Base-by-base conservation (phyloP, 2,329 filamentous ascomycete species). In the Rutstroemia sydowiana region DNA sequence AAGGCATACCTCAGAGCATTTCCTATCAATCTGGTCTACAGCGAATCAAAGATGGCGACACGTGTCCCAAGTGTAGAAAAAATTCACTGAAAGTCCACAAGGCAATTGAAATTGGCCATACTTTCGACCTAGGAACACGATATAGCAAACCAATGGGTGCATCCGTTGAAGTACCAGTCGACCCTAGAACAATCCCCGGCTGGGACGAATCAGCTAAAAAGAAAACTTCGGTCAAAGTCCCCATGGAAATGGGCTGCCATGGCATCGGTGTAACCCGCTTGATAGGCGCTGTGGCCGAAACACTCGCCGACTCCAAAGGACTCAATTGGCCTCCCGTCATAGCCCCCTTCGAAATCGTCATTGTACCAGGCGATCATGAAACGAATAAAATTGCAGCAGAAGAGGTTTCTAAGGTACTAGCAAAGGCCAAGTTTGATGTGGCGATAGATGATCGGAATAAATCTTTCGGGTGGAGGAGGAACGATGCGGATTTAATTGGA, bases 211-310 rank as follows among this genome's bases (percentile, higher is more conserved):
- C 6, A 41, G 45, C 16, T 28, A 51, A n/a, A n/a, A 40, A 45
- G 49, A 42, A 21, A 23, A 13, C 5, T 52, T 44, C 28, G 13
- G n/a, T 51, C 3, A 53, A 59, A 37, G 74, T 81, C 0, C 75
- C 82, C 0, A 77, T 95, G 63, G 82, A 95, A 58, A 98, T 98
- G 93, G 93, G 93, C 51, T 98, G 93, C 66, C 89, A 96, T 65
- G 93, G 93, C 1, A 95, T 98, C 55, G 93, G 93, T 1, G 82
- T 98, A 16, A 95, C 90, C 5, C 85, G 93, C 41, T 83, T 98
- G 61, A 84, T 98, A 55, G 90, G 85, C 8, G 89, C 93, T 1
- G 81, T 93, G 1, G 91, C 91, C 1, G 85, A 92, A 57, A 78
- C 85, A 36, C 73, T 89, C 9, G 76, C 82, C 0, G 88, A 95